phyloP scores from a whole-genome alignment of 208 protist genomes.

The Tritrichomonas musculus region DNA sequence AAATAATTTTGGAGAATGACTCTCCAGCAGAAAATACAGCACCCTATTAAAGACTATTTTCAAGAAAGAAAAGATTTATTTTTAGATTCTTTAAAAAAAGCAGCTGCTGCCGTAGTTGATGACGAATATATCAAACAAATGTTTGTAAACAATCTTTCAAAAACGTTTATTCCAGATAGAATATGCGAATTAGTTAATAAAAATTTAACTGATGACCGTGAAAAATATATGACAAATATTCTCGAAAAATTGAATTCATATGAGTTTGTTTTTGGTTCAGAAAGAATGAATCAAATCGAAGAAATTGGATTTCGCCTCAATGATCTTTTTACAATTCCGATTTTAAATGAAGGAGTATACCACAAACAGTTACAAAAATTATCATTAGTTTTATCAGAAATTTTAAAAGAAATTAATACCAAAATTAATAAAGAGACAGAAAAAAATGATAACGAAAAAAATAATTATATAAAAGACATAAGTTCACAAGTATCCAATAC shows the following conservation, averaged over 20 bases:
- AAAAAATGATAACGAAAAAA: too few species aligned
- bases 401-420: too few species aligned
- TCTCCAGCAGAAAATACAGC: too few species aligned
- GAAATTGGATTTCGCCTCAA: neutral
- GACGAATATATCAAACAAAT: neutral
- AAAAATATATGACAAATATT: neutral
- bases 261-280: neutral
- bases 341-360: too few species aligned
- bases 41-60: neutral
- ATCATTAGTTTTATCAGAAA: too few species aligned
- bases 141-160: neutral
- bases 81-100: neutral
- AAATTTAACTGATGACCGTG: neutral
- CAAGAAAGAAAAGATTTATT: neutral
- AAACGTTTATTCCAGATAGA: neutral
- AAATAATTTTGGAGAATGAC: too few species aligned
- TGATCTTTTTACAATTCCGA: too few species aligned
- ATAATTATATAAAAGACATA: too few species aligned
- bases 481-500: too few species aligned
- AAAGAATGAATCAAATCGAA: neutral
- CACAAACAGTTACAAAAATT: too few species aligned
- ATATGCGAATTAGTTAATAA: constrained; percentile 5
- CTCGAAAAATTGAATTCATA: neutral
- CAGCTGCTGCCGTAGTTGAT: neutral
- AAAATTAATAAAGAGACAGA: too few species aligned